Percentiles rank a stretch among this genome's conserved stretches.
phyloP scores from a whole-genome alignment of 2,329 filamentous ascomycete genomes.

The Penicillium palitans region DNA sequence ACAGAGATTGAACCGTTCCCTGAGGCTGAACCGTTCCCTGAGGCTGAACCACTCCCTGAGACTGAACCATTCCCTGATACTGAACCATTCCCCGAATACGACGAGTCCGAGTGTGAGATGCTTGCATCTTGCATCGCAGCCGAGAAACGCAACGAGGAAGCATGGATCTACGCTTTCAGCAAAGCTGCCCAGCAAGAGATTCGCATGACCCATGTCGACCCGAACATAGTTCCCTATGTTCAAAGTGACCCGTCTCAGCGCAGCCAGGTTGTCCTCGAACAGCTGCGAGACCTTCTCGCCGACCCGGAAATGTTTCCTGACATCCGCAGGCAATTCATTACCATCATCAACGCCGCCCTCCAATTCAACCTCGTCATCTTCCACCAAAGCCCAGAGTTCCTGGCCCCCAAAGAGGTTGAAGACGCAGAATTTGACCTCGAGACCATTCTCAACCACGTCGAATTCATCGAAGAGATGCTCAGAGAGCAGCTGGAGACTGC shows the following conservation, averaged over 20 bases:
- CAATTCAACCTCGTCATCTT: conserved; percentile 28
- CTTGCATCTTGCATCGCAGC: conserved; percentile 4
- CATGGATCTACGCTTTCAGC: conserved; percentile 26
- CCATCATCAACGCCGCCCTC: conserved; percentile 25
- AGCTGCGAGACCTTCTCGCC: conserved; percentile 18
- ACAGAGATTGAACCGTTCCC: conserved; percentile 28
- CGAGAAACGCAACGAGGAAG: conserved; percentile 20
- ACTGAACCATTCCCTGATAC: conserved; percentile 29
- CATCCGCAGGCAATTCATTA: conserved; percentile 21
- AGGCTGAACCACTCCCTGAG: conserved; percentile 30
- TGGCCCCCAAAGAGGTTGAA: conserved; percentile 12
- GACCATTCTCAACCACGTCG: conserved; percentile 10
- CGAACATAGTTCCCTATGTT: conserved; percentile 5
- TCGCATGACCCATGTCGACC: conserved; percentile 18
- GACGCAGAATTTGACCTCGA: conserved; percentile 12
- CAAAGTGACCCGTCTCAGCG: background rate
- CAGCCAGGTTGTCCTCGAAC: conserved; percentile 14
- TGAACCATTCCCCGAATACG: conserved; percentile 33
- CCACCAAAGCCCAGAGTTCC: conserved; percentile 12
- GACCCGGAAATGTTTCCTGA: conserved; percentile 12
- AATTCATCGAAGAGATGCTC: conserved; percentile 17
- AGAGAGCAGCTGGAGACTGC: conserved; percentile 12
- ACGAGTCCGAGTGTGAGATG: conserved; percentile 15
- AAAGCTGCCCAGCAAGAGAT: conserved; percentile 26
- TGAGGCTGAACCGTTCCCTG: conserved; percentile 30